phyloP scores from a whole-genome alignment of 352 stramenopile species.

The Phytopythium ostracodes region DNA sequence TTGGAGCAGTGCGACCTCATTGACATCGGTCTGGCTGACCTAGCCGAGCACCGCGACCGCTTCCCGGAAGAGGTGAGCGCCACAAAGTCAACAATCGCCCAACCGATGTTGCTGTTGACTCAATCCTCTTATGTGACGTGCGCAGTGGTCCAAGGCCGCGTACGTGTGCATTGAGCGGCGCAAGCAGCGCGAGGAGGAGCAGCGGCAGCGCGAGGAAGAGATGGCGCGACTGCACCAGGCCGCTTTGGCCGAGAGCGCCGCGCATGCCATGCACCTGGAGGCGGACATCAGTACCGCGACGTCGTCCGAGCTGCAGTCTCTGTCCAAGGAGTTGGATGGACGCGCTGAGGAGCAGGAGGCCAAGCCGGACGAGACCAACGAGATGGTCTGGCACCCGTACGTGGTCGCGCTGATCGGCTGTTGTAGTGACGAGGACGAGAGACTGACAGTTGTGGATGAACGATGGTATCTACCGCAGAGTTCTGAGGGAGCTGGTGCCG shows the following conservation, averaged over 20 bases:
- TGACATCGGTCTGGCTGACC: slow-evolving; percentile 70
- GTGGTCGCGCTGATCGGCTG: slow-evolving; percentile 10
- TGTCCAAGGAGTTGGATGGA: slow-evolving; percentile 56
- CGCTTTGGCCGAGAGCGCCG: slow-evolving; percentile 65
- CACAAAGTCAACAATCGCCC: background rate
- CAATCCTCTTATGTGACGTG: background rate
- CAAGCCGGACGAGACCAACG: slow-evolving; percentile 57
- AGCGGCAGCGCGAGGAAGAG: slow-evolving; percentile 63
- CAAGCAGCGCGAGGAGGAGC: slow-evolving; percentile 55
- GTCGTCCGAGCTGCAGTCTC: slow-evolving; percentile 45
- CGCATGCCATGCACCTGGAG: slow-evolving; percentile 69
- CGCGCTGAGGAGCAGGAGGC: slow-evolving; percentile 49
- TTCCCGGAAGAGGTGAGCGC: slow-evolving; percentile 63
- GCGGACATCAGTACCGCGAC: slow-evolving; percentile 51
- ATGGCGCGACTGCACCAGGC: slow-evolving; percentile 65
- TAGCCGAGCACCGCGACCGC: slow-evolving; percentile 59
- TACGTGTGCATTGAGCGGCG: slow-evolving; percentile 46
- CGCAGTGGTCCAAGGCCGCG: slow-evolving; percentile 58
- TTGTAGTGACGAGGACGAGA: background rate
- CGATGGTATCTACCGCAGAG: slow-evolving; percentile 18
- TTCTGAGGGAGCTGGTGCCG: slow-evolving; percentile 72
- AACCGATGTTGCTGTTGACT: background rate
- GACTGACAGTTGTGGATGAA: background rate
- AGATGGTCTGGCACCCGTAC: slow-evolving; percentile 85
- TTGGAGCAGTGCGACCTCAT: slow-evolving; percentile 85